phyloP scores from a whole-genome alignment of 148 eudicot species.

The Pharnaceum exiguum region DNA sequence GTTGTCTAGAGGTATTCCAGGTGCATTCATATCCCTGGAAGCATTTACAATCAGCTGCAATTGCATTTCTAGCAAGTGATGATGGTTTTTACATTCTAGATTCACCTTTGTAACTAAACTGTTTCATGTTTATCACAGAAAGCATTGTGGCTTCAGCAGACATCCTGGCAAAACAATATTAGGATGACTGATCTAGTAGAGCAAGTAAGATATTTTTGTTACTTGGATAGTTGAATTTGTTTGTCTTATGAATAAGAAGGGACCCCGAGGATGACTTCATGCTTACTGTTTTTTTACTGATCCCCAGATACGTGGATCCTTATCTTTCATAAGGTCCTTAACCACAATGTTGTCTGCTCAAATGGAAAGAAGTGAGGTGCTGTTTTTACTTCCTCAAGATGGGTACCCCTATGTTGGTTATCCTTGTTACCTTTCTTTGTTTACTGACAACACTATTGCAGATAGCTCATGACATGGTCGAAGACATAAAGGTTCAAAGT shows the following conservation, averaged over 20 bases:
- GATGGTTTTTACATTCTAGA: too few species aligned
- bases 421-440: background rate
- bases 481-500: slow-evolving; percentile 81
- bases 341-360: slow-evolving; percentile 72
- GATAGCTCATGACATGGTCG: slow-evolving; percentile 80
- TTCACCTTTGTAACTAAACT: background rate
- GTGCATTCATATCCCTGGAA: too few species aligned
- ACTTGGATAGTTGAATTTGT: slow-evolving; percentile 9
- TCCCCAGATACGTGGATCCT: slow-evolving; percentile 84
- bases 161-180: slow-evolving; percentile 93
- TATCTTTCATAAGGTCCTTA: slow-evolving; percentile 80
- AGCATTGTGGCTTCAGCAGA: slow-evolving; percentile 89
- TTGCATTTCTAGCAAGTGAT: too few species aligned
- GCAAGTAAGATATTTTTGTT: slow-evolving; percentile 62
- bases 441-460: slow-evolving; percentile 16
- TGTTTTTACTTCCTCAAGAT: slow-evolving; percentile 3
- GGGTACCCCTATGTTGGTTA: background rate
- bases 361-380: slow-evolving; percentile 74
- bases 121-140: slow-evolving; percentile 45
- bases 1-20: too few species aligned
- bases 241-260: background rate
- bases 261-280: slow-evolving; percentile 5
- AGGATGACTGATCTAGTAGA: slow-evolving; percentile 90
- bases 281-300: slow-evolving; percentile 21
- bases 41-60: too few species aligned